Percentiles rank a stretch among this genome's conserved stretches.
These are phyloP conservation scores for Sarcomyxa edulis DNA, from an alignment of 768 basidiomycete genomes.

Conservation along the genomic window DNA sequence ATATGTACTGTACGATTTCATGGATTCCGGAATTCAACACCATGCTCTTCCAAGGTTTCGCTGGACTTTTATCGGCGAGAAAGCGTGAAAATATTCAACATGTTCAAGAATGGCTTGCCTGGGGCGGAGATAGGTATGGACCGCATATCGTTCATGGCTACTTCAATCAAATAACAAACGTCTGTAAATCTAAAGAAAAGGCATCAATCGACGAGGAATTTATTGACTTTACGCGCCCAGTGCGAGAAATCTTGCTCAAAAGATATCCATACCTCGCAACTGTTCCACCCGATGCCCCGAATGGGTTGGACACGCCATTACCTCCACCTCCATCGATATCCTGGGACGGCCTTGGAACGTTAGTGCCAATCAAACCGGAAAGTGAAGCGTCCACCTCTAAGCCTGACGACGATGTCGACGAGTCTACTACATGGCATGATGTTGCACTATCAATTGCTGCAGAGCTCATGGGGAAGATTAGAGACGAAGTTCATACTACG, in stretches of 20 bases:
- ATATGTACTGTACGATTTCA: conserved; percentile 1
- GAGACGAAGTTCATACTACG: conserved; percentile 58
- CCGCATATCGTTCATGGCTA: not conserved
- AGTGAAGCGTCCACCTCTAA: conserved; percentile 9
- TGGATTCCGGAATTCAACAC: conserved; percentile 1
- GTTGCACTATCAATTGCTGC: conserved; percentile 86
- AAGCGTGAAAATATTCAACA: conserved; percentile 76
- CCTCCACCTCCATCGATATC: conserved; percentile 63
- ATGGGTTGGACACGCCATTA: conserved; percentile 71
- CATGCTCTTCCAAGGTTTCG: conserved; percentile 55
- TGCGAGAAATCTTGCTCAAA: conserved; percentile 69
- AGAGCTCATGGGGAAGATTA: conserved; percentile 74
- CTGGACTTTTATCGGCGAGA: conserved; percentile 91
- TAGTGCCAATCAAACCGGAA: conserved; percentile 47
- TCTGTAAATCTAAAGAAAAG: conserved; percentile 56
- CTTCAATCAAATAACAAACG: not conserved
- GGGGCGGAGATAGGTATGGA: conserved; percentile 74
- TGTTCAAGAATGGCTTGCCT: conserved; percentile 79
- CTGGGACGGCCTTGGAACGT: conserved; percentile 57
- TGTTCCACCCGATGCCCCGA: conserved; percentile 61
- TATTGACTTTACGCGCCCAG: conserved; percentile 81
- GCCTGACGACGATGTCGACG: conserved; percentile 19
- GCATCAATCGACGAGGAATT: conserved; percentile 98
- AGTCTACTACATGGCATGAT: conserved; percentile 79
- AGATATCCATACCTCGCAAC: conserved; percentile 72